These are phyloP conservation scores for Eutrema salsugineum DNA, from an alignment of 441 rosid species.

Conservation along the genomic window DNA sequence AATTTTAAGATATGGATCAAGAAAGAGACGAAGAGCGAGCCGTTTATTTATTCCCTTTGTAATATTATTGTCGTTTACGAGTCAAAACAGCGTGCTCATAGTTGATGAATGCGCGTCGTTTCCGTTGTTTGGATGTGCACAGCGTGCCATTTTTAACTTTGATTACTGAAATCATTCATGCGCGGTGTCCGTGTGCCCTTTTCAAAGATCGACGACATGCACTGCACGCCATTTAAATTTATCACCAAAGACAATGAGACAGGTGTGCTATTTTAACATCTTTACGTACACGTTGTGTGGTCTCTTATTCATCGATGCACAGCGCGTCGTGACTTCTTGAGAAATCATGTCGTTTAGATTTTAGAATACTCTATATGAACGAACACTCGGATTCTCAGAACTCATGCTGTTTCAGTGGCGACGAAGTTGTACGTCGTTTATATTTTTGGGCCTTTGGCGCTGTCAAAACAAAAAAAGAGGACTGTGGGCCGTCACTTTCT, in stretches of 20 bases:
- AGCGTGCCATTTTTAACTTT: background rate
- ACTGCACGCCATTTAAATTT: background rate
- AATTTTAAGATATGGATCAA: background rate
- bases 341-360: too few relatives aligned
- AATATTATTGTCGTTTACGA: too few relatives aligned
- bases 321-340: background rate
- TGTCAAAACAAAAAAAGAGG: too few relatives aligned
- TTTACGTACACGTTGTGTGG: background rate
- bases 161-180: too few relatives aligned
- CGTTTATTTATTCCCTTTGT: too few relatives aligned
- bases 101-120: background rate
- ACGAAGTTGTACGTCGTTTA: background rate
- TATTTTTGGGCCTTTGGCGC: background rate
- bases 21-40: too few relatives aligned
- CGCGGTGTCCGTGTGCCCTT: too few relatives aligned
- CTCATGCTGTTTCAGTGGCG: background rate
- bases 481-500: background rate
- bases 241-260: too few relatives aligned
- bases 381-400: too few relatives aligned
- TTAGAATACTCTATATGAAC: too few relatives aligned
- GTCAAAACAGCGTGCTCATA: too few relatives aligned
- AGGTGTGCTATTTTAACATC: background rate
- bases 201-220: background rate
- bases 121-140: background rate
- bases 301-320: background rate